These are phyloP conservation scores for Alternaria sp. DNA, from an alignment of 2,329 filamentous ascomycete species.

Conservation along the genomic window DNA sequence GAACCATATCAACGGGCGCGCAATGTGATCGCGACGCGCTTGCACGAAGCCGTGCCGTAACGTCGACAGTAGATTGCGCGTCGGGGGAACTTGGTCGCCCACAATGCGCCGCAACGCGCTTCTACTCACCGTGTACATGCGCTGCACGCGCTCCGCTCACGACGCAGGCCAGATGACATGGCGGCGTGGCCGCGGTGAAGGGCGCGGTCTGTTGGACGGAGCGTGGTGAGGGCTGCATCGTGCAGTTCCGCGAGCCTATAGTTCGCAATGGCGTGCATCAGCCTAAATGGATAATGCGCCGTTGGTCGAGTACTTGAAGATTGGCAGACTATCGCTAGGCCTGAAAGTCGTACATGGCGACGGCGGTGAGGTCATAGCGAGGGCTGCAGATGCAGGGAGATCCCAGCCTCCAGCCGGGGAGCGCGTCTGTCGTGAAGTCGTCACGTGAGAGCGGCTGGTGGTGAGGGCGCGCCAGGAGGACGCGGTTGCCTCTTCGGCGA, in stretches of 20 bases:
- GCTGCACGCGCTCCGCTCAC: conserved; percentile 13
- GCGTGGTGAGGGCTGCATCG: conserved; percentile 25
- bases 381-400: conserved; percentile 17
- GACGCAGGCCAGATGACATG: conserved; percentile 10
- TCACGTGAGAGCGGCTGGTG: conserved; percentile 20
- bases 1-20: conserved; percentile 32
- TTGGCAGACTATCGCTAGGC: conserved; percentile 23
- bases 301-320: conserved; percentile 36
- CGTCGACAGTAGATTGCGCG: conserved; percentile 1
- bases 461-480: neutral
- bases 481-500: neutral
- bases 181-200: conserved; percentile 5
- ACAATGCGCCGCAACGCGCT: conserved; percentile 7
- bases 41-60: neutral
- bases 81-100: conserved; percentile 5
- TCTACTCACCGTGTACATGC: conserved; percentile 8
- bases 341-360: conserved; percentile 12
- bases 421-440: conserved; percentile 6
- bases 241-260: conserved; percentile 27
- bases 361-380: conserved; percentile 24
- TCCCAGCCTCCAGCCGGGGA: conserved; percentile 10
- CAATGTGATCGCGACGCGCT: conserved; percentile 13
- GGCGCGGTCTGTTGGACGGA: conserved; percentile 11
- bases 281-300: conserved; percentile 42
- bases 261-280: conserved; percentile 20